Base-by-base conservation (phyloP, 2,329 filamentous ascomycete genomes). In the Cercospora sojina region DNA sequence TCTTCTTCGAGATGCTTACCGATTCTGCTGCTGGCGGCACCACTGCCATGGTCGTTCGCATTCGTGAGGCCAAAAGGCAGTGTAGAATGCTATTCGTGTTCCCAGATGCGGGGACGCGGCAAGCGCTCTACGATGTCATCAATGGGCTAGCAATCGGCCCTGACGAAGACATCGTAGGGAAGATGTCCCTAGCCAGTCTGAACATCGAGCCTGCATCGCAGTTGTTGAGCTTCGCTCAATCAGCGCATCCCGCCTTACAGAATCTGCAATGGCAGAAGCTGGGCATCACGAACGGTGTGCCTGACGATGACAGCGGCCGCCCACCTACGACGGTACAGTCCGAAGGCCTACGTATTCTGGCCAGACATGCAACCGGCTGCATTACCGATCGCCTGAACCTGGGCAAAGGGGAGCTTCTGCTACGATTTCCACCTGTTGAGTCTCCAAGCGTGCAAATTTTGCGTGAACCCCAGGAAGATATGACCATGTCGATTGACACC, bases 381-480 rank as follows among this genome's bases (percentile, higher is more conserved):
- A 82, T 96, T 16, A 92, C 91, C 1, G 93, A 97, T 79, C 87
- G 93, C 41, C 84, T 97, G 74, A 96, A 96, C 72, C 83, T 96
- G 62, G 83, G 84, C 83, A 79, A 77, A 58, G 82, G 82, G 51
- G 82, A 83, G 71, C 75, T 84, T 41, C 77, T 81, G 16, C 71
- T 84, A 38, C 80, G 82, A 29, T 74, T 83, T n/a, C 79, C 80
- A n/a, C 59, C 67, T 3, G 65, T 66, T 0, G 62, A 65, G 62
- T 83, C 84, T 23, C 87, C 87, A 59, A 81, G 87, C 13, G 79
- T 95, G 57, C 87, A 87, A 68, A 79, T 94, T 41, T 82, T 91
- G 64, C 89, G 93, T 43, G 87, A 90, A 66, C 86, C 88, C 2
- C 93, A 96, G 77, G 82, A 87, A 64, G 92, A 96, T 75, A 81